Conservation (phyloP, 139 green algal genomes). For the Chlamydomonas incerta region DNA sequence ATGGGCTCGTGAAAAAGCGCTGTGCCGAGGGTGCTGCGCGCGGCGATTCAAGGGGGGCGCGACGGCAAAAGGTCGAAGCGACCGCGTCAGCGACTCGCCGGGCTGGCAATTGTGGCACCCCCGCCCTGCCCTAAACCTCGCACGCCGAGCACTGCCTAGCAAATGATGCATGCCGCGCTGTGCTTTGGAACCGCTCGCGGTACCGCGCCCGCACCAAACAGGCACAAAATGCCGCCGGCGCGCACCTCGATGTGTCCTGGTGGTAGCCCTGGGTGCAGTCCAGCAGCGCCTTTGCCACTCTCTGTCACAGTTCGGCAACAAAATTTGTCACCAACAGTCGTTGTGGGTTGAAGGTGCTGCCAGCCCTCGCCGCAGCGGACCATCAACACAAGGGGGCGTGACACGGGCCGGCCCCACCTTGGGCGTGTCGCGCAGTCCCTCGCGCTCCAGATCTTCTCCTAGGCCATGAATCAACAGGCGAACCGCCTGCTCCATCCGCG, state of each 20-base stretch:
- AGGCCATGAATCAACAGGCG: slow-evolving; percentile 74
- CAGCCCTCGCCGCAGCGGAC: background rate
- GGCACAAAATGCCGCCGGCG: no score
- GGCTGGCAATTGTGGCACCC: no score
- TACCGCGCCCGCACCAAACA: background rate
- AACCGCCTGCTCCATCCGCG: slow-evolving; percentile 60
- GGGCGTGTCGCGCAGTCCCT: slow-evolving; percentile 89
- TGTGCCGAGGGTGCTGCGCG: slow-evolving; percentile 71
- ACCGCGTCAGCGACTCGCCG: no score
- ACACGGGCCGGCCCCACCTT: slow-evolving; percentile 65
- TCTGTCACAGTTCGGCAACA: slow-evolving; percentile 58
- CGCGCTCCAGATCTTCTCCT: slow-evolving; percentile 84
- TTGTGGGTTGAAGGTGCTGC: background rate
- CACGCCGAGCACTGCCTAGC: no score
- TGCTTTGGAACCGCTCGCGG: background rate
- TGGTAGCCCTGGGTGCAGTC: slow-evolving; percentile 79
- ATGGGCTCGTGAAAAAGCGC: slow-evolving; percentile 88
- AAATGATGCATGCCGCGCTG: no score
- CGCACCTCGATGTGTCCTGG: slow-evolving; percentile 64
- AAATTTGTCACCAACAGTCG: background rate
- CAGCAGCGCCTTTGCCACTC: slow-evolving; percentile 92
- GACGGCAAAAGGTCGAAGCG: background rate
- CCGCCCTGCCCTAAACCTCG: no score
- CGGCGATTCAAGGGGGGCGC: background rate
- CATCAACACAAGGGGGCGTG: background rate